A percentile compares a stretch with the other conserved stretches of the same genome.
phyloP scores from a whole-genome alignment of 371 early-diverging fungal genomes.

The Rhizopus stolonifer region DNA sequence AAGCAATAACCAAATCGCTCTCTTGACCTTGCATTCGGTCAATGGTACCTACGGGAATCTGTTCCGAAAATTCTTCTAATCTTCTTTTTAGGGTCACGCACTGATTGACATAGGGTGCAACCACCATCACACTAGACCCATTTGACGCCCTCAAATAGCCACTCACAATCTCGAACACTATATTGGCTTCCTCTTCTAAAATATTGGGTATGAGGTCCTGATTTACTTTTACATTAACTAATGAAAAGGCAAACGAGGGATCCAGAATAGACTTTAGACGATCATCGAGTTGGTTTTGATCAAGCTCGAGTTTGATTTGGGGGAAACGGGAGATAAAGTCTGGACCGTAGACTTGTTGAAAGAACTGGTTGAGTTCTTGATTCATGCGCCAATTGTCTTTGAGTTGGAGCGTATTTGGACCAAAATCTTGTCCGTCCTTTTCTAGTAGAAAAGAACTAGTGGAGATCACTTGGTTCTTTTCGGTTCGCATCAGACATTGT shows the following conservation, averaged over 20 bases:
- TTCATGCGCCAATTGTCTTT: constrained; percentile 67
- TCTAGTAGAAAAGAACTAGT: constrained; percentile 34
- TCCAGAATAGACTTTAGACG: constrained; percentile 37
- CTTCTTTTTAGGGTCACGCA: constrained; percentile 37
- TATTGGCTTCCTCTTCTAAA: constrained; percentile 36
- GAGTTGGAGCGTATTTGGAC: constrained; percentile 57
- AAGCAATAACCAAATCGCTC: constrained; percentile 56
- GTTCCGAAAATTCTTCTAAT: constrained; percentile 12
- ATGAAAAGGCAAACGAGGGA: constrained; percentile 38
- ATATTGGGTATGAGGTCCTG: constrained; percentile 16
- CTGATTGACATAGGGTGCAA: constrained; percentile 58
- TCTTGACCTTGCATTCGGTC: constrained; percentile 68
- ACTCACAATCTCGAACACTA: constrained; percentile 39
- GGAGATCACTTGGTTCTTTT: constrained; percentile 36
- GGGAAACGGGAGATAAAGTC: constrained; percentile 38
- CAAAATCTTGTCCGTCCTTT: constrained; percentile 44
- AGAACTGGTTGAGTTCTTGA: constrained; percentile 50
- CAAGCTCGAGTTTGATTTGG: constrained; percentile 15
- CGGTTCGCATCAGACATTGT: constrained; percentile 55
- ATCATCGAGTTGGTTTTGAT: not conserved
- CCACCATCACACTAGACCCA: constrained; percentile 27
- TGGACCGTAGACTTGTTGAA: constrained; percentile 54
- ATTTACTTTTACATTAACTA: constrained; percentile 33
- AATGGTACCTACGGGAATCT: constrained; percentile 6
- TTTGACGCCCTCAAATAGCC: constrained; percentile 28